phyloP scores from a whole-genome alignment of 805 yeast genomes.

The Saturnispora serradocipensis region DNA sequence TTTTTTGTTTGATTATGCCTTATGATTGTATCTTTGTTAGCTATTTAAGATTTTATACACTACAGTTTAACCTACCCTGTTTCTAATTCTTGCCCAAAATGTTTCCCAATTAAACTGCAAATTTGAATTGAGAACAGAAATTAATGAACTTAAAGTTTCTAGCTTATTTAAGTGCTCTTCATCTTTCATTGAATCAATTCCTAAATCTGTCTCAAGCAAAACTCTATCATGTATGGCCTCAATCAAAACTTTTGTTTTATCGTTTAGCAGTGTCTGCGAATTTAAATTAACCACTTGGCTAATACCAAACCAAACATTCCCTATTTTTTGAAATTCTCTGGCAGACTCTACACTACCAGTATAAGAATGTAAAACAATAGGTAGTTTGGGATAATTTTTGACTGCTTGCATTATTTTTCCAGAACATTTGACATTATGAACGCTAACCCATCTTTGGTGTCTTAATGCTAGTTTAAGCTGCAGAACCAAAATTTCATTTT shows the following conservation, averaged over 20 bases:
- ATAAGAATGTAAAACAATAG: constrained; percentile 71
- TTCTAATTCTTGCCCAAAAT: not conserved
- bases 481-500: constrained; percentile 38
- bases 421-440: constrained; percentile 82
- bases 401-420: constrained; percentile 37
- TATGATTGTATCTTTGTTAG: not conserved
- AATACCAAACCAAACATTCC: constrained; percentile 30
- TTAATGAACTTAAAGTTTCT: not conserved
- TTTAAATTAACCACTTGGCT: constrained; percentile 23
- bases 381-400: constrained; percentile 29
- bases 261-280: constrained; percentile 4
- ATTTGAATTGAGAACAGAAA: not conserved
- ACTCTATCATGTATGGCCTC: constrained; percentile 23
- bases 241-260: constrained; percentile 10
- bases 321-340: constrained; percentile 35
- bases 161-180: not conserved
- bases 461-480: constrained; percentile 48
- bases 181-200: constrained; percentile 20
- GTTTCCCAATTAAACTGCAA: not conserved
- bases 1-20: not conserved
- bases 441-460: constrained; percentile 24
- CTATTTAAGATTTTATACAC: not conserved
- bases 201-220: constrained; percentile 47
- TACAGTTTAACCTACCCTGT: not conserved
- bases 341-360: constrained; percentile 75